A percentile compares a stretch with the other conserved stretches of the same genome.
These are phyloP conservation scores for Harringtonia lauricola DNA, from an alignment of 2,329 filamentous ascomycete genomes.

Conservation along the genomic window DNA sequence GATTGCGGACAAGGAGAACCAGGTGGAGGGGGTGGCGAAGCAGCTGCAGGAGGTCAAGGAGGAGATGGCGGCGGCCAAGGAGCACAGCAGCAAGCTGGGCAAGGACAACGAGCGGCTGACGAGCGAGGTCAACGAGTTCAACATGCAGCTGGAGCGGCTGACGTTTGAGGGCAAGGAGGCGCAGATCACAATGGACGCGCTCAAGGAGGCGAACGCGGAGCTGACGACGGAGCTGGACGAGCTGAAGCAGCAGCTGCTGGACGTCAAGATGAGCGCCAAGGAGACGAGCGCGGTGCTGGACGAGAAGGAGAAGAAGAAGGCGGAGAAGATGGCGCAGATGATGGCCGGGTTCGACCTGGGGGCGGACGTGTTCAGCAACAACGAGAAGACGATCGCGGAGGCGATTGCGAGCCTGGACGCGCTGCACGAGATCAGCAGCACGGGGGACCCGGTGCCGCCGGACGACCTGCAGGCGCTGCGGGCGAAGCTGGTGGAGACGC, in stretches of 20 bases:
- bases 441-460: conserved; percentile 68
- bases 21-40: conserved; percentile 69
- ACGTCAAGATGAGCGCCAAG: conserved; percentile 93
- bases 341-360: conserved; percentile 97
- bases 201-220: conserved; percentile 93
- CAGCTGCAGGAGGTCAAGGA: conserved; percentile 73
- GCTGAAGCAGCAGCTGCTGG: conserved; percentile 88
- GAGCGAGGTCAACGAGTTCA: conserved; percentile 80
- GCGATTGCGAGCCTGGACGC: conserved; percentile 76
- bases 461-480: conserved; percentile 72
- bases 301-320: conserved; percentile 98
- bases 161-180: conserved; percentile 95
- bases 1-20: conserved; percentile 82
- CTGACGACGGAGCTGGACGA: conserved; percentile 88
- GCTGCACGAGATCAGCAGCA: conserved; percentile 63
- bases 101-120: conserved; percentile 86
- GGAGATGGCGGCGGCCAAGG: conserved; percentile 74
- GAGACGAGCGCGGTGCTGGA: conserved; percentile 83
- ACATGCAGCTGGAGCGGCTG: conserved; percentile 93
- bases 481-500: conserved; percentile 72
- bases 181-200: conserved; percentile 90
- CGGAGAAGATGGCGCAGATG: conserved; percentile 99
- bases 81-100: conserved; percentile 69
- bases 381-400: conserved; percentile 73
- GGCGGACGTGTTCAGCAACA: conserved; percentile 84